Evolutionary conservation across 2,329 filamentous ascomycete genomes (phyloP).

Genomic region (Alternaria sp.): DNA sequence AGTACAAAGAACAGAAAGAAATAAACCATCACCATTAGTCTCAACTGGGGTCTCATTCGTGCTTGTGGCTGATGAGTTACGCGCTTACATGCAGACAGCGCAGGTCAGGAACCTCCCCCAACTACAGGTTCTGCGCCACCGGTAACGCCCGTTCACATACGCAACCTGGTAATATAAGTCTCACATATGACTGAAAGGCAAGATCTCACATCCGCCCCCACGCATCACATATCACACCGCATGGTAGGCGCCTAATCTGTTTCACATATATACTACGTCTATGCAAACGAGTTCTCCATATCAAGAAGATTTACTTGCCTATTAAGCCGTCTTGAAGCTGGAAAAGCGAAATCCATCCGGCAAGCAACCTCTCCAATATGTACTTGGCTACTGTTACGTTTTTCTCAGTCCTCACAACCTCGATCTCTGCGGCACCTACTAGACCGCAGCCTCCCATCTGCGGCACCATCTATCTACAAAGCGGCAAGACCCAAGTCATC

Average conservation of each 20-base stretch:
- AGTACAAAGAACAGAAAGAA: too few species aligned
- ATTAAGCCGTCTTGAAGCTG: too few species aligned
- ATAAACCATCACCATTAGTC: too few species aligned
- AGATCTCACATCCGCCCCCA: neutral
- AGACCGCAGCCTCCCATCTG: neutral
- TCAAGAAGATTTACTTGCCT: neutral
- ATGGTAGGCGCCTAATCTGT: neutral
- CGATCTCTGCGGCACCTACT: neutral
- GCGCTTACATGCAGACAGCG: neutral
- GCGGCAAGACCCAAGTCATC: neutral
- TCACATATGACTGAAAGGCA: neutral
- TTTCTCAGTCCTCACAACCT: neutral
- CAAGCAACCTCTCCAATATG: neutral
- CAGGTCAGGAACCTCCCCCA: neutral
- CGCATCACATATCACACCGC: neutral
- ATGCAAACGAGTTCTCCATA: neutral
- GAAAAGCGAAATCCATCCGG: too few species aligned
- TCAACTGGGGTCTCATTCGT: neutral
- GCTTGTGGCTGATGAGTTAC: neutral
- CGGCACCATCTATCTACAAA: neutral
- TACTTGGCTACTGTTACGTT: neutral
- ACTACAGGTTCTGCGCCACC: neutral
- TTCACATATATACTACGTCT: neutral
- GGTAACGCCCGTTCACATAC: neutral
- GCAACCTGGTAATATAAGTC: neutral